Conservation (phyloP, 768 basidiomycete species). For the Albatrellus ellisii region DNA sequence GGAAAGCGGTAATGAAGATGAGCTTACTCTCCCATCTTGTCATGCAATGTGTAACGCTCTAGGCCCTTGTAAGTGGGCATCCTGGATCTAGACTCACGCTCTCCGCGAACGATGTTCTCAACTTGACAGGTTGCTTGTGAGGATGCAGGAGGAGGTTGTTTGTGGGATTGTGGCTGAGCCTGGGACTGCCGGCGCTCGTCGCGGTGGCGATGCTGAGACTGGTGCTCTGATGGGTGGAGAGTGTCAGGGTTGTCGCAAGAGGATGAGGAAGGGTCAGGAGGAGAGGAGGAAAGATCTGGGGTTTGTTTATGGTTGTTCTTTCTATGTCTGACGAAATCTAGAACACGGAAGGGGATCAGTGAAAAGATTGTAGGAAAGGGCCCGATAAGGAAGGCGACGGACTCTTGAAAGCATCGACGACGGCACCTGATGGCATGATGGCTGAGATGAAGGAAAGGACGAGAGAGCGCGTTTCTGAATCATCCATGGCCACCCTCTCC, state of each 20-base stretch:
- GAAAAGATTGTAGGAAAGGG: background rate
- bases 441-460: background rate
- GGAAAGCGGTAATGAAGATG: conserved; percentile 2
- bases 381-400: background rate
- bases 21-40: conserved; percentile 92
- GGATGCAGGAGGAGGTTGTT: conserved; percentile 18
- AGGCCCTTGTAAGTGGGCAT: conserved; percentile 84
- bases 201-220: conserved; percentile 10
- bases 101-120: conserved; percentile 63
- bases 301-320: conserved; percentile 22
- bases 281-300: conserved; percentile 6
- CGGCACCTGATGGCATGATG: conserved; percentile 10
- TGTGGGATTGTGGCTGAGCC: conserved; percentile 17
- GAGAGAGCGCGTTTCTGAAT: background rate
- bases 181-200: conserved; percentile 17
- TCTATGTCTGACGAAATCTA: conserved; percentile 43
- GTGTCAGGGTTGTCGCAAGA: conserved; percentile 5
- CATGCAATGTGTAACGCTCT: conserved; percentile 60
- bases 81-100: conserved; percentile 55
- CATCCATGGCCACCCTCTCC: background rate
- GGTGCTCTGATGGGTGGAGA: background rate
- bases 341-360: conserved; percentile 6
- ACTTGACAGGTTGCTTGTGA: conserved; percentile 31
- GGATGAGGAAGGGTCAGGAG: conserved; percentile 4
- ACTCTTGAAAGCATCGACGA: conserved; percentile 14